Base-by-base conservation (phyloP, 495 filamentous ascomycete species). In the Talaromyces wortmannii region DNA sequence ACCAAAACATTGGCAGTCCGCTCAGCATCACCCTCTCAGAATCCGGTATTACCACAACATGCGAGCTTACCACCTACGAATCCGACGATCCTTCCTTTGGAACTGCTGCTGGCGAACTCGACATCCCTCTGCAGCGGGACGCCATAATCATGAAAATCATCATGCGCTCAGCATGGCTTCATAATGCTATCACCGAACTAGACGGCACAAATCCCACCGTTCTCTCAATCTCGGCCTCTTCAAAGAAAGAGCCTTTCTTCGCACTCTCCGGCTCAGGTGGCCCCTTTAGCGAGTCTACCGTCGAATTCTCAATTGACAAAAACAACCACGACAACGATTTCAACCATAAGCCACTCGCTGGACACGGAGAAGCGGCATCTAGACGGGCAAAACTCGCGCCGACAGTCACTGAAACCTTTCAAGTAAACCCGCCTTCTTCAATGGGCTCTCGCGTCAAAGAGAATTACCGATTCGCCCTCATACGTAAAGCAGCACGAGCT, bases 41-140 rank as follows among this genome's bases (percentile, higher is more conserved):
- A 70, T 72, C 83, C 0, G 87, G 85, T n/a, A 83, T 96, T 43
- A 90, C 86, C 29, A 97, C 94, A 5, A 94, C 86, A 18, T 97
- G 92, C 78, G 86, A 94, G 52, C 77, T 98, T 32, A 86, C 83
- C n/a, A 96, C 94, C 6, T 98, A 96, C 65, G 83, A 91, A 49
- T 80, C 90, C 30, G 75, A 75, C 29, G 76, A 76, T 13, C 55
- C 55, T 33, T 43, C 55, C 1, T 56, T 56, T 45, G 55, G 55
- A 2, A 44, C 48, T 42, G 15, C 33, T 31, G 55, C 32, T 43
- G 79, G 79, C 33, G 68, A 77, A 56, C 65, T 80, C 16, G 89
- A 94, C 51, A 96, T 97, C 33, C 92, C 92, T 7, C 84, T 96
- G 32, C 82, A 89, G 62, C 82, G 88, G 40, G 83, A 92, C 43